phyloP scores from a whole-genome alignment of 129 eudicot species.

The Saussurea involucrata region DNA sequence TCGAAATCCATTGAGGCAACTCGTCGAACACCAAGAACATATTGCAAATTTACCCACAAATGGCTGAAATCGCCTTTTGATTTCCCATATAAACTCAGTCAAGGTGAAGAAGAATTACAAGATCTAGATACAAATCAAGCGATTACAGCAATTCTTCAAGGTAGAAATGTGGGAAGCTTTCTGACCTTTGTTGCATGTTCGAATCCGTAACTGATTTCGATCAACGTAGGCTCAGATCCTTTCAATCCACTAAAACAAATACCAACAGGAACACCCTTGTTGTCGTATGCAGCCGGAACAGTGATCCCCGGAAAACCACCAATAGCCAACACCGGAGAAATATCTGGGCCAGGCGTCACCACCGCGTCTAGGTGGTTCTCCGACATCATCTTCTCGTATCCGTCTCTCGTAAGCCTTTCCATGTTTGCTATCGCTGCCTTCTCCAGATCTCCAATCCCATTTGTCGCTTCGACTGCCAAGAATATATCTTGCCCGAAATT shows the following conservation, averaged over 20 bases:
- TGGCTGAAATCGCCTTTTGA: background rate
- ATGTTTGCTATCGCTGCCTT: constrained; percentile 36
- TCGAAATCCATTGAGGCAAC: background rate
- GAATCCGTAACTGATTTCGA: constrained; percentile 67
- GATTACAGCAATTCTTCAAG: background rate
- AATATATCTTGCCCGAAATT: constrained; percentile 61
- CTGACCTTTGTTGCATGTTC: constrained; percentile 63
- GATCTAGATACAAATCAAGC: background rate
- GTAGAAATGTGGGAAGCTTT: constrained; percentile 44
- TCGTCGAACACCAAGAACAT: background rate
- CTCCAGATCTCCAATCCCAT: constrained; percentile 46
- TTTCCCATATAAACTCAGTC: background rate
- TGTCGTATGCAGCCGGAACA: constrained; percentile 67
- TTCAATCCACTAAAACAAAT: constrained; percentile 56
- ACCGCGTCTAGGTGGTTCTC: constrained; percentile 54
- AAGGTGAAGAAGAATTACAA: background rate
- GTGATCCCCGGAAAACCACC: constrained; percentile 84
- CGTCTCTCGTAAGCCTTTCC: constrained; percentile 32
- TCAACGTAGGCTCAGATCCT: constrained; percentile 54
- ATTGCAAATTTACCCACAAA: background rate
- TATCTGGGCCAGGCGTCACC: constrained; percentile 44
- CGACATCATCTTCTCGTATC: constrained; percentile 55
- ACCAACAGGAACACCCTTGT: constrained; percentile 62
- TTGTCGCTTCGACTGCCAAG: constrained; percentile 50
- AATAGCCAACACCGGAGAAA: constrained; percentile 47